Conservation (phyloP, 2,329 filamentous ascomycete species). For the Zymoseptoria passerinii region DNA sequence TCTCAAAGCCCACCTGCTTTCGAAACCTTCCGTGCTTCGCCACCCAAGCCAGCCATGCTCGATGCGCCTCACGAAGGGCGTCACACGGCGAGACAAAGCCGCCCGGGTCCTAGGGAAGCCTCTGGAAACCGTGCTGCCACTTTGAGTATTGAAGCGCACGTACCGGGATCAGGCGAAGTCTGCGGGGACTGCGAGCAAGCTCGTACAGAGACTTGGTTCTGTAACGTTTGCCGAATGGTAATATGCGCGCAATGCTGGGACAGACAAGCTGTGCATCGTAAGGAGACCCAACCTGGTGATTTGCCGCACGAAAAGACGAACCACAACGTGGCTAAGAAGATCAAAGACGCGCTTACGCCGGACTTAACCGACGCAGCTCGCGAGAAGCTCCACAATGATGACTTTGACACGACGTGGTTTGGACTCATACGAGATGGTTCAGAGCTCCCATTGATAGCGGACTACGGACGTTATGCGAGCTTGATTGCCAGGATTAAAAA, state of each 20-base stretch:
- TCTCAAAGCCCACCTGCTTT: background rate
- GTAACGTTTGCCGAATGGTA: constrained; percentile 3
- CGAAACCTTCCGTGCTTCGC: background rate
- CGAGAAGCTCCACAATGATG: constrained; percentile 17
- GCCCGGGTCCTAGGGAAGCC: background rate
- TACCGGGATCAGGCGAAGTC: background rate
- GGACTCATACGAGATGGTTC: constrained; percentile 19
- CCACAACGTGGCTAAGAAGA: constrained; percentile 3
- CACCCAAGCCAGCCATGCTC: background rate
- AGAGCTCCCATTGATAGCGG: constrained; percentile 24
- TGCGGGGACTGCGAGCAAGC: constrained; percentile 1
- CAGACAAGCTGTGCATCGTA: background rate
- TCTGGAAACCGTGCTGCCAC: background rate
- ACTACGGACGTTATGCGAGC: constrained; percentile 34
- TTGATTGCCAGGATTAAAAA: constrained; percentile 30
- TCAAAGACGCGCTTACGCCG: constrained; percentile 4
- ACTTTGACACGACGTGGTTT: constrained; percentile 29
- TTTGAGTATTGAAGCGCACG: background rate
- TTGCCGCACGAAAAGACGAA: constrained; percentile 3
- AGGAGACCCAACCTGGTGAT: constrained; percentile 1
- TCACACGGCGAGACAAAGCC: too few species aligned
- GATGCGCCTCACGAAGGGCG: too few species aligned
- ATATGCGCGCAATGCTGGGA: constrained; percentile 2
- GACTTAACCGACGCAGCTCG: constrained; percentile 1
- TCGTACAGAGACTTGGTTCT: background rate